Evolutionary conservation across 495 filamentous ascomycete genomes (phyloP).

Genomic region (Daldinia grandis): DNA sequence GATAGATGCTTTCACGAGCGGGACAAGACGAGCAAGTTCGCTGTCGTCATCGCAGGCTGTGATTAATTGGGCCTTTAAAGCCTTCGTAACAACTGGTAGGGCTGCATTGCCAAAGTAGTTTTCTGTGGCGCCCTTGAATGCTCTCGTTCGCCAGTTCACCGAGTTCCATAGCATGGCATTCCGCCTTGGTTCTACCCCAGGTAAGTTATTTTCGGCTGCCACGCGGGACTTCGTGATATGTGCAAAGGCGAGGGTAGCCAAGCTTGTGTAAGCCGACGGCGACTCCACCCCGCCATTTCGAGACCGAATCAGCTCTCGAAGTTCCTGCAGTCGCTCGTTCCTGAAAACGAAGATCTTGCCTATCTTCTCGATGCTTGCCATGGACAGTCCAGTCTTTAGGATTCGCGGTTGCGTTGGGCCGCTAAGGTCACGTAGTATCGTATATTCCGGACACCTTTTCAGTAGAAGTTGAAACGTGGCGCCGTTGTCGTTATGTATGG

Average conservation of each 20-base stretch:
- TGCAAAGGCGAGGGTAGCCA: conserved; percentile 45
- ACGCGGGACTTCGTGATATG: conserved; percentile 44
- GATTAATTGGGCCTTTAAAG: conserved; percentile 23
- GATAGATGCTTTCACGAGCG: conserved; percentile 40
- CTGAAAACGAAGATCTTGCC: conserved; percentile 51
- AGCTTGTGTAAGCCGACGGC: conserved; percentile 46
- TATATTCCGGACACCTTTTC: conserved; percentile 45
- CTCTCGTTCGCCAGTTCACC: conserved; percentile 47
- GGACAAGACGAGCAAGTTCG: conserved; percentile 38
- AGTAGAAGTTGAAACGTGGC: conserved; percentile 33
- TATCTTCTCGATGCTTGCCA: conserved; percentile 41
- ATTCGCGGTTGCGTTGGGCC: conserved; percentile 45
- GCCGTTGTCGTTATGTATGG: conserved; percentile 21
- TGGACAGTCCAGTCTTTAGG: conserved; percentile 28
- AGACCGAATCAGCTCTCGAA: conserved; percentile 35
- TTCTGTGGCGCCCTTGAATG: conserved; percentile 41
- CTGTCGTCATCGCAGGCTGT: conserved; percentile 34
- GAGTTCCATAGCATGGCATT: conserved; percentile 44
- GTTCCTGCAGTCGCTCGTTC: conserved; percentile 37
- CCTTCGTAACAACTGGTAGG: conserved; percentile 39
- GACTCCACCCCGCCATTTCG: conserved; percentile 28
- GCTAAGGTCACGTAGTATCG: conserved; percentile 41
- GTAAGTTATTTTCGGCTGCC: conserved; percentile 33
- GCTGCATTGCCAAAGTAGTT: conserved; percentile 50
- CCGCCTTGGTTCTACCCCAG: conserved; percentile 28